Conservation (phyloP, 2,329 filamentous ascomycete species). For the Pyricularia sp. region DNA sequence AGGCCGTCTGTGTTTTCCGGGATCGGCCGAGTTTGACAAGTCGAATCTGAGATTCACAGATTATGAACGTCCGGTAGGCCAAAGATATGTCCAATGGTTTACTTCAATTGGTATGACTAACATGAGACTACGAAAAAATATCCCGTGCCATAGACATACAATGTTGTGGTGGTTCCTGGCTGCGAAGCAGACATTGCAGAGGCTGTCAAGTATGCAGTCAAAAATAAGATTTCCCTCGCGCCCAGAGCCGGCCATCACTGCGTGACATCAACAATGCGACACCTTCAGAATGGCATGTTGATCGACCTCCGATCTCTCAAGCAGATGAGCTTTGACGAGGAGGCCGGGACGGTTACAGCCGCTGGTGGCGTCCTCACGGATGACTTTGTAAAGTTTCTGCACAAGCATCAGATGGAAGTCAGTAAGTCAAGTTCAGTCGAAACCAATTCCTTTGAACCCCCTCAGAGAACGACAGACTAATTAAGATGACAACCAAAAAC, state of each 20-base stretch:
- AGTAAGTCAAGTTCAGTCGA: background rate
- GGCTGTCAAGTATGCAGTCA: no score
- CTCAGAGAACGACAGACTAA: background rate
- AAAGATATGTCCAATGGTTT: background rate
- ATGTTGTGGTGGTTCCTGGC: no score
- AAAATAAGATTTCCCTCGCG: no score
- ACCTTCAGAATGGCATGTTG: no score
- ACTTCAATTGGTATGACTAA: no score
- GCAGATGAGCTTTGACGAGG: no score
- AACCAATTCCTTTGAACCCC: background rate
- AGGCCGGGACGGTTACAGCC: background rate
- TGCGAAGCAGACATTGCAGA: no score
- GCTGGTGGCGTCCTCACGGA: background rate
- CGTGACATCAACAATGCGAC: no score
- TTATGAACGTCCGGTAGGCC: background rate
- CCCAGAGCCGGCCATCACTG: no score
- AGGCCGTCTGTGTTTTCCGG: background rate
- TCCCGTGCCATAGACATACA: no score
- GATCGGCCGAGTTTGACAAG: background rate
- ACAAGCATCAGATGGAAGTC: background rate
- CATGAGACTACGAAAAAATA: no score
- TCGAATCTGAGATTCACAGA: background rate
- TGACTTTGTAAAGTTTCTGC: background rate
- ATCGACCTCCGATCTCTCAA: no score
- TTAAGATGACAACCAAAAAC: background rate